Evolutionary conservation across 1,284 basidiomycete genomes (phyloP).

Genomic region (Coniferiporia weirii): DNA sequence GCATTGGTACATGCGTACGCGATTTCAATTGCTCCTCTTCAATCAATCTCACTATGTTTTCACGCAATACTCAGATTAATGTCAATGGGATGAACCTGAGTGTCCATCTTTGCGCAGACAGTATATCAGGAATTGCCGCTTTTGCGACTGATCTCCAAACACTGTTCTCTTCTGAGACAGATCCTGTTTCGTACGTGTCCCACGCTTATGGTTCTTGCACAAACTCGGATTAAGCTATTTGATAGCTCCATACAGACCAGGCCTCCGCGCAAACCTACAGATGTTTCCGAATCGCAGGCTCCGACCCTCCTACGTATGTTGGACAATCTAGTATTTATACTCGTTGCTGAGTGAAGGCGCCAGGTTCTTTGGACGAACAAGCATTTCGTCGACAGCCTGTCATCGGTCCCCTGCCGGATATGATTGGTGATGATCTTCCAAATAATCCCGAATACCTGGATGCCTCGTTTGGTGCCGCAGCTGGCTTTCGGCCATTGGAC

Average conservation of each 20-base stretch:
- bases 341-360: not conserved
- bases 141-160: constrained; percentile 46
- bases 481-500: constrained; percentile 64
- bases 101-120: constrained; percentile 67
- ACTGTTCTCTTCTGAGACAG: constrained; percentile 33
- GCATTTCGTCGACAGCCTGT: constrained; percentile 76
- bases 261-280: constrained; percentile 30
- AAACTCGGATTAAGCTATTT: not conserved
- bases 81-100: constrained; percentile 44
- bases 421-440: constrained; percentile 89
- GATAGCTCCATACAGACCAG: constrained; percentile 19
- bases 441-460: constrained; percentile 86
- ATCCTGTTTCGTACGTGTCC: constrained; percentile 33
- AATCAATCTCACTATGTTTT: not conserved
- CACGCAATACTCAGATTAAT: constrained; percentile 35
- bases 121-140: constrained; percentile 45
- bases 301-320: constrained; percentile 15
- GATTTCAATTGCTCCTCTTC: not conserved
- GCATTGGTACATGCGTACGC: constrained; percentile 30
- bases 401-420: constrained; percentile 74
- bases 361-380: constrained; percentile 65
- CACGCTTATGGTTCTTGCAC: not conserved
- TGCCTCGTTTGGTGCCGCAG: constrained; percentile 71
- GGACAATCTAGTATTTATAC: constrained; percentile 20
- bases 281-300: constrained; percentile 29